Evolutionary conservation across 345 rosid species (phyloP).

Genomic region (Eucalyptus fibrosa): DNA sequence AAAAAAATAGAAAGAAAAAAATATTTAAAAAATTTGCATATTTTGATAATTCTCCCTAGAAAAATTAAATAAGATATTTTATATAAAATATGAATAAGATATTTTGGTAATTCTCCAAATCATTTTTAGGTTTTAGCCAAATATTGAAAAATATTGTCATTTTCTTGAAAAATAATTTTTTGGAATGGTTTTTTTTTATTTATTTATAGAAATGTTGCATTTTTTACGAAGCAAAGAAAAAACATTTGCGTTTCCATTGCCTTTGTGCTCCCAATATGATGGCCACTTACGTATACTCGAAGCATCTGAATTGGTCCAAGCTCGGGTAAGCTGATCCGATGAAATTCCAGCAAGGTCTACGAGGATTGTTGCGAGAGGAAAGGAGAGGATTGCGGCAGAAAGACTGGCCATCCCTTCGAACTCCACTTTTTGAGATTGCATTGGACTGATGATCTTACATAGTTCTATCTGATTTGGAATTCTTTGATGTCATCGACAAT

Average conservation of each 20-base stretch:
- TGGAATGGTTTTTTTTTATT: accelerated
- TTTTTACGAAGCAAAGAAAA: no score
- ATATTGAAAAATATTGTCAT: no score
- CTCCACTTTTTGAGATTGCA: neutral
- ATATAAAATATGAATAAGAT: no score
- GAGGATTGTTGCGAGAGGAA: neutral
- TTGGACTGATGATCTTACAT: no score
- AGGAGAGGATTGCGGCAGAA: neutral
- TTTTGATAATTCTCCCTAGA: no score
- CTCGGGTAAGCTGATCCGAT: neutral
- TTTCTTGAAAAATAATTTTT: no score
- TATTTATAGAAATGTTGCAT: no score
- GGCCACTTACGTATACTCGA: neutral
- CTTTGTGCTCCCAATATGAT: neutral
- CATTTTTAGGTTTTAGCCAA: no score
- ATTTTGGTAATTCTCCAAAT: no score
- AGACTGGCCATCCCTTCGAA: neutral
- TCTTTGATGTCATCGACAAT: neutral
- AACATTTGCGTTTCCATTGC: neutral
- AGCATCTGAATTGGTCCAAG: neutral
- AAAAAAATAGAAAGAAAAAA: no score
- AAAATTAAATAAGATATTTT: no score
- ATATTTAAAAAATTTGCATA: no score
- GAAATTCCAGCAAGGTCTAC: neutral
- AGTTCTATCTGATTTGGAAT: neutral